phyloP scores from a whole-genome alignment of 495 filamentous ascomycete species.

The Emericellopsis terricola region DNA sequence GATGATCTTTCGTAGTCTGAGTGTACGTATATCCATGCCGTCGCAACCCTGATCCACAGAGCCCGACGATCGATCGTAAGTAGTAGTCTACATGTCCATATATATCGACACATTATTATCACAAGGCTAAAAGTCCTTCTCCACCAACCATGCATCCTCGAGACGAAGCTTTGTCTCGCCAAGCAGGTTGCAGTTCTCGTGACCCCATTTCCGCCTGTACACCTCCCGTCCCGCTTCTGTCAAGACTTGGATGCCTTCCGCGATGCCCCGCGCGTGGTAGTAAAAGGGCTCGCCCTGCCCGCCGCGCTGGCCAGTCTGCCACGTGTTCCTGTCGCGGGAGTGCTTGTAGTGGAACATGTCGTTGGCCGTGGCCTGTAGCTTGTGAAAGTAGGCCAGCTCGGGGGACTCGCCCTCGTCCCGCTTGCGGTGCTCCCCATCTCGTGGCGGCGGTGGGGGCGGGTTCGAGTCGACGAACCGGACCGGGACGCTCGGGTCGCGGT shows the following conservation, averaged over 20 bases:
- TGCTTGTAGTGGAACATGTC: constrained; percentile 24
- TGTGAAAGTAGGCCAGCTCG: constrained; percentile 6
- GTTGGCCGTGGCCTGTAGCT: constrained; percentile 6
- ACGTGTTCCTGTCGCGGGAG: constrained; percentile 37
- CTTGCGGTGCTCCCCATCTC: not conserved
- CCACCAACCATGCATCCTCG: too few species aligned
- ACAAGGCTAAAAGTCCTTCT: too few species aligned
- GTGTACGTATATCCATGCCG: too few species aligned
- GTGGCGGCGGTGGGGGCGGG: not conserved
- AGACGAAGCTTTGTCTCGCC: constrained; percentile 7
- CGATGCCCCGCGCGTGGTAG: constrained; percentile 32
- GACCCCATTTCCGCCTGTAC: constrained; percentile 39
- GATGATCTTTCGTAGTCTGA: too few species aligned
- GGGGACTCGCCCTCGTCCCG: not conserved
- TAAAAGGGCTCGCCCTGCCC: constrained; percentile 44
- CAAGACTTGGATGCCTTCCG: constrained; percentile 29
- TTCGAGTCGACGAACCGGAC: constrained; percentile 10
- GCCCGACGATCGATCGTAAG: too few species aligned
- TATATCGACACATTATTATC: too few species aligned
- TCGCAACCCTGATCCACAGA: too few species aligned
- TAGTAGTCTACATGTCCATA: too few species aligned
- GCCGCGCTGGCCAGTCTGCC: constrained; percentile 38
- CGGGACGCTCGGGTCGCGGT: constrained; percentile 20
- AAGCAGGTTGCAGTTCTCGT: constrained; percentile 30
- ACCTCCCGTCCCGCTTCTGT: constrained; percentile 34